A percentile compares a stretch with the other conserved stretches of the same genome.
Evolutionary conservation across 2,329 filamentous ascomycete genomes (phyloP).

Genomic region (Ophiosphaerella narmari): DNA sequence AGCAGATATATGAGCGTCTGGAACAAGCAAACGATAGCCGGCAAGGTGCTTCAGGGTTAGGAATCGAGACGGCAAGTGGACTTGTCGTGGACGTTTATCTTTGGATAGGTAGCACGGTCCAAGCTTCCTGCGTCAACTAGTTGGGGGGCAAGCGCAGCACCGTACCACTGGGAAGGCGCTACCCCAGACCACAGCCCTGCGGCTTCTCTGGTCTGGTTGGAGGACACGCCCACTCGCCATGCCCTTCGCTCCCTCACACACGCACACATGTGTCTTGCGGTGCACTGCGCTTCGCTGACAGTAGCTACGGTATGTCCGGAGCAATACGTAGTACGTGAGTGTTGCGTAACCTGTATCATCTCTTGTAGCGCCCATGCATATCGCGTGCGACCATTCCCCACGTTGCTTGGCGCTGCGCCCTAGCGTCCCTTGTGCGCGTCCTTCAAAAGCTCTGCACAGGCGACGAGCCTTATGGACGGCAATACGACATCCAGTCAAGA

Average conservation of each 20-base stretch:
- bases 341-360: not conserved
- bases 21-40: slow-evolving; percentile 9
- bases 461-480: slow-evolving; percentile 40
- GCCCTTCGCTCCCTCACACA: not conserved
- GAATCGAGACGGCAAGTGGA: slow-evolving; percentile 3
- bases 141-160: slow-evolving; percentile 10
- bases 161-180: slow-evolving; percentile 23
- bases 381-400: slow-evolving; percentile 7
- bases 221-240: too few relatives aligned
- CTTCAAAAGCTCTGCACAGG: slow-evolving; percentile 9
- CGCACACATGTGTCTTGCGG: not conserved
- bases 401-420: slow-evolving; percentile 12
- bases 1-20: slow-evolving; percentile 16
- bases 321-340: not conserved
- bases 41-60: slow-evolving; percentile 8
- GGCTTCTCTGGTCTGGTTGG: not conserved
- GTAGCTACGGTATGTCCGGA: too few relatives aligned
- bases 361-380: slow-evolving; percentile 2
- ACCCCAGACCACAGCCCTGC: slow-evolving; percentile 10
- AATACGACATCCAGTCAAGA: slow-evolving; percentile 34
- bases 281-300: not conserved
- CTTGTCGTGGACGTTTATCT: slow-evolving; percentile 21
- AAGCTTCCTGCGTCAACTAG: slow-evolving; percentile 18
- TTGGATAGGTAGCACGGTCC: slow-evolving; percentile 17
- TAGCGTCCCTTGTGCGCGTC: slow-evolving; percentile 22